Evolutionary conservation across 495 filamentous ascomycete species (phyloP).

Genomic region (Tuber brumale): DNA sequence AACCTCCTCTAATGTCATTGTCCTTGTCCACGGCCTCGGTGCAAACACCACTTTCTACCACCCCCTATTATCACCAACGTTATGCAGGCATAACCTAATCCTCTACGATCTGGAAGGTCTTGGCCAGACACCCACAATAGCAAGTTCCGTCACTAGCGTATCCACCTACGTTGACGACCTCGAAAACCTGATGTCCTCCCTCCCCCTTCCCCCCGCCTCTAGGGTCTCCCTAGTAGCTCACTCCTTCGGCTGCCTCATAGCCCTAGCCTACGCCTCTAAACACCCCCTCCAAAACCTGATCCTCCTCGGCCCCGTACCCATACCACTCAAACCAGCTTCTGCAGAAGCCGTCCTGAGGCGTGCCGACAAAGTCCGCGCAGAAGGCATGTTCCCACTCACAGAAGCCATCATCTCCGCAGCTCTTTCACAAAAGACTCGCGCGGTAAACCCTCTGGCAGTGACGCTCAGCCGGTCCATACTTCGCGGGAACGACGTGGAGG

Average conservation of each 20-base stretch:
- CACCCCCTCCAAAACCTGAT: constrained; percentile 45
- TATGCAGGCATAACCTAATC: constrained; percentile 35
- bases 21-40: constrained; percentile 53
- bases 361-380: constrained; percentile 46
- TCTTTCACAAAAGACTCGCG: constrained; percentile 48
- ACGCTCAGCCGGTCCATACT: constrained; percentile 46
- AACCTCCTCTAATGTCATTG: constrained; percentile 34
- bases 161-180: constrained; percentile 48
- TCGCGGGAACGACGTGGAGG: constrained; percentile 49
- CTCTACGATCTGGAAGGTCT: constrained; percentile 54
- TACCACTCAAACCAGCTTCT: constrained; percentile 46
- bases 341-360: constrained; percentile 45
- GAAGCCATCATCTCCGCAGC: constrained; percentile 45
- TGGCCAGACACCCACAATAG: constrained; percentile 48
- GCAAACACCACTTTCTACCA: constrained; percentile 45
- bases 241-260: constrained; percentile 48
- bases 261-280: constrained; percentile 44
- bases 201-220: constrained; percentile 18
- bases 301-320: constrained; percentile 46
- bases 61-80: constrained; percentile 43
- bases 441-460: constrained; percentile 43
- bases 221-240: constrained; percentile 45
- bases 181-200: constrained; percentile 42
- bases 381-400: constrained; percentile 47
- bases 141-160: constrained; percentile 44